Base-by-base conservation (phyloP, 169 alveolate genomes). In the Plasmodium berghei region DNA sequence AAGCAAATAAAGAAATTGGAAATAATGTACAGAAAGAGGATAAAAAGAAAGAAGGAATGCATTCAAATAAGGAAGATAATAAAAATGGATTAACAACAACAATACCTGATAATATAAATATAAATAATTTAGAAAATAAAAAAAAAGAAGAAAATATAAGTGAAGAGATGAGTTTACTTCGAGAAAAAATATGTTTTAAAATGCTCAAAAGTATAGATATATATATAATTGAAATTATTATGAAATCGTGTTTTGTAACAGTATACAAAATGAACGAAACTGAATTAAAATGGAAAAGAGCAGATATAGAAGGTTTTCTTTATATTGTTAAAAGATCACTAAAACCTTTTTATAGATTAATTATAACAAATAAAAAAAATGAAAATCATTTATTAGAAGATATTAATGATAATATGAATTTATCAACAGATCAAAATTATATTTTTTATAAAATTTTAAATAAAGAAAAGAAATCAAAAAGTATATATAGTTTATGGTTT, bases 211-310 rank as follows among this genome's bases (percentile, higher is more conserved):
- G 92, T 12, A 61, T 91, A 73, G 96, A 93, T 69, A 85, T 56
- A 55, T 59, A 77, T 24, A 90, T 92, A 18, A 87, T 91, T 2
- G 75, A 52, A 40, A 93, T 93, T 14, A 42, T 93, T 10, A 71
- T 66, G 93, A 90, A 93, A 56, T 88, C 96, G 0, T 93, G 93
- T 34, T 93, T 93, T 86, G 96, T 93, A 2, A 91, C 96, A 0
- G 94, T 89, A 5, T 93, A 93, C 62, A 89, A 88, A 54, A 80
- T 93, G 87, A 87, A 72, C 22, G 89, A 83, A 58, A 58, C 46
- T 70, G 87, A 70, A 90, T 8, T 85, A 61, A 93, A 94, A 70
- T 93, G 96, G 96, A 87, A 26, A 6, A 71, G 95, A 49, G 92
- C 92, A 26, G 96, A 75, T 24, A 75, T 93, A n/a, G 96, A 93